A percentile compares a stretch with the other conserved stretches of the same genome.
phyloP scores from a whole-genome alignment of 2,329 filamentous ascomycete genomes.

The Colletotrichum tropicicola region DNA sequence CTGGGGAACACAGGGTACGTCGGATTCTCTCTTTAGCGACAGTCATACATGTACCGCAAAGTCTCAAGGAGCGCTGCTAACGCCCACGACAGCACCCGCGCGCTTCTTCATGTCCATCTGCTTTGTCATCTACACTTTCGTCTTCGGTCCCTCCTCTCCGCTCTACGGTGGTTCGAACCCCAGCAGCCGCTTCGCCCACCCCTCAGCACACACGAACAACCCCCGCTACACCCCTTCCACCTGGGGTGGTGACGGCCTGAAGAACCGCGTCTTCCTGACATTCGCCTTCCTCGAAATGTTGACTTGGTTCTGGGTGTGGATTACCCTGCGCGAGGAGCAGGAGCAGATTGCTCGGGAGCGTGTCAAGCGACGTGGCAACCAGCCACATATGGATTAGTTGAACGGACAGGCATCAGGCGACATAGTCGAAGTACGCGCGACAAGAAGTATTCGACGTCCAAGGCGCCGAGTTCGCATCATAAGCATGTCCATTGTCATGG shows the following conservation, averaged over 20 bases:
- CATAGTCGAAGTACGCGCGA: neutral
- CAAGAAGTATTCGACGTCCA: neutral
- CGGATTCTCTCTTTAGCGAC: conserved; percentile 37
- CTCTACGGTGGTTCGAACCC: conserved; percentile 47
- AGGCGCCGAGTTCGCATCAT: neutral
- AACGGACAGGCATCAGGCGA: neutral
- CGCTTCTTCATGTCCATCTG: conserved; percentile 70
- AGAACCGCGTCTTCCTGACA: conserved; percentile 86
- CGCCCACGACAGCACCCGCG: conserved; percentile 60
- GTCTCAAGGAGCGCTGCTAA: conserved; percentile 36
- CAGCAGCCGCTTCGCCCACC: conserved; percentile 45
- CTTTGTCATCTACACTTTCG: conserved; percentile 71
- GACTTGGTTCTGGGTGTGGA: conserved; percentile 87
- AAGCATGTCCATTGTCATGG: too few species aligned
- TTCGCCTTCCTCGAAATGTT: conserved; percentile 86
- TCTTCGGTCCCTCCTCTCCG: conserved; percentile 63
- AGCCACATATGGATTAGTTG: neutral
- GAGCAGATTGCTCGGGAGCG: conserved; percentile 49
- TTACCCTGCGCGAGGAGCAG: conserved; percentile 75
- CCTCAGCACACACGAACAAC: conserved; percentile 42
- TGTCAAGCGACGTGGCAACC: conserved; percentile 38
- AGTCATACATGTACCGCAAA: too few species aligned
- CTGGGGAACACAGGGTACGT: conserved; percentile 72
- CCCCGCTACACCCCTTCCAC: conserved; percentile 46
- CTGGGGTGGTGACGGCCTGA: conserved; percentile 73